Evolutionary conservation across 768 basidiomycete species (phyloP), one percentile per base, ranked within the genome.

Genomic region (Gyrodon lividus): DNA sequence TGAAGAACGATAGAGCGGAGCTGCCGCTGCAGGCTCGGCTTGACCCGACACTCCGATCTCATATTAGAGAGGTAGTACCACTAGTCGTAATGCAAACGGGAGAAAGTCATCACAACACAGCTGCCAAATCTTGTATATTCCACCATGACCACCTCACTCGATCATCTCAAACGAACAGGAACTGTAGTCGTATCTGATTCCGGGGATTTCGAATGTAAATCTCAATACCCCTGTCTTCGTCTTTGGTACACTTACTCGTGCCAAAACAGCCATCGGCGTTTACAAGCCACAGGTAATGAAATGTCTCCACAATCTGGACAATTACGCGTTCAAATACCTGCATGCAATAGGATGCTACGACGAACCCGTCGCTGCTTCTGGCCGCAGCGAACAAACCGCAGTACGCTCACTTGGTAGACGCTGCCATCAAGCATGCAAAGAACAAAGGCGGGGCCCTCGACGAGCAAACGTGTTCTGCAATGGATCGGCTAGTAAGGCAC

Each of bases 121-220:
- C n/a, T n/a, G n/a, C n/a, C n/a, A n/a, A n/a, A n/a, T n/a, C n/a
- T n/a, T n/a, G n/a, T n/a, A n/a, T n/a, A n/a, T n/a, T n/a, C 71
- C 68, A 75, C 59, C 64, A 89, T 89, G 87, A 74, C 85, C 58
- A 88, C 78, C 61, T 87, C 88, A 31, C 84, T 91, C 58, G 87
- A 89, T 68, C 72, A 73, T 50, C 87, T 95, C 63, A 94, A 94
- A 68, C 78, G 86, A 63, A 87, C 87, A 60, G 93, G 93, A 59
- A 98, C 94, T 63, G 84, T 86, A 62, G 92, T 98, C 69, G 92
- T 95, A 67, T 92, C 89, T 39, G 94, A 98, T 78, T 90, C 92
- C 51, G 94, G 94, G 47, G 93, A 96, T 73, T 95, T 96, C 67
- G 90, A 90, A 72, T 78, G 91, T 77, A 51, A 63, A 74, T 37